Evolutionary conservation across 306 rosid genomes (phyloP).

Genomic region (Prunus salicina): DNA sequence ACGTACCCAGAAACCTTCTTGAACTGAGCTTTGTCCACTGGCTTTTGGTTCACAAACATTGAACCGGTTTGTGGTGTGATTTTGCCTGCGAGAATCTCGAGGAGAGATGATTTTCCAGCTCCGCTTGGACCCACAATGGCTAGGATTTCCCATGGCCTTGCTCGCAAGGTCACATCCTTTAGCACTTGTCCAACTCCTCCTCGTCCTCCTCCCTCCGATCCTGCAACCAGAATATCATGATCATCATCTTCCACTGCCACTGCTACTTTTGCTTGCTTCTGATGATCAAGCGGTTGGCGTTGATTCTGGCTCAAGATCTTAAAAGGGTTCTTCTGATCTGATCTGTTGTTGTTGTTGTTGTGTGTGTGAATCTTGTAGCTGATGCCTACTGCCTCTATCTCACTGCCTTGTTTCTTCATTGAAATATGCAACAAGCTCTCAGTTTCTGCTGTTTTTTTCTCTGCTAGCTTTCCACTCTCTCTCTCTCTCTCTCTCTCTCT

Average conservation of each 20-base stretch:
- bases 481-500: background rate
- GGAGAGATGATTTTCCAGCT: conserved; percentile 86
- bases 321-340: background rate
- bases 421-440: conserved; percentile 15
- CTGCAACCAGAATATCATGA: too few relatives aligned
- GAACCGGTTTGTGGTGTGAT: conserved; percentile 56
- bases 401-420: conserved; percentile 78
- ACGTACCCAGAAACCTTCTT: conserved; percentile 81
- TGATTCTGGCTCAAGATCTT: background rate
- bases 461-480: background rate
- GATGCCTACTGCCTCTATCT: conserved; percentile 74
- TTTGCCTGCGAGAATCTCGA: conserved; percentile 84
- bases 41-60: conserved; percentile 55
- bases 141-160: conserved; percentile 74
- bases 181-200: conserved; percentile 53
- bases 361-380: conserved; percentile 56
- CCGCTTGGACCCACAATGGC: conserved; percentile 98
- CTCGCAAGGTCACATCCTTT: conserved; percentile 54
- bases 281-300: conserved; percentile 32
- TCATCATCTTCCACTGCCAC: conserved; percentile 20
- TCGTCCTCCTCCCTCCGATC: conserved; percentile 13
- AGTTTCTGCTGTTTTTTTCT: conserved; percentile 8
- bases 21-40: conserved; percentile 58
- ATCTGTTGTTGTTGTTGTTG: conserved; percentile 11
- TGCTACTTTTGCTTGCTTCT: conserved; percentile 21